Evolutionary conservation across 148 eudicot genomes (phyloP).

Genomic region (Chenopodium berlandieri): DNA sequence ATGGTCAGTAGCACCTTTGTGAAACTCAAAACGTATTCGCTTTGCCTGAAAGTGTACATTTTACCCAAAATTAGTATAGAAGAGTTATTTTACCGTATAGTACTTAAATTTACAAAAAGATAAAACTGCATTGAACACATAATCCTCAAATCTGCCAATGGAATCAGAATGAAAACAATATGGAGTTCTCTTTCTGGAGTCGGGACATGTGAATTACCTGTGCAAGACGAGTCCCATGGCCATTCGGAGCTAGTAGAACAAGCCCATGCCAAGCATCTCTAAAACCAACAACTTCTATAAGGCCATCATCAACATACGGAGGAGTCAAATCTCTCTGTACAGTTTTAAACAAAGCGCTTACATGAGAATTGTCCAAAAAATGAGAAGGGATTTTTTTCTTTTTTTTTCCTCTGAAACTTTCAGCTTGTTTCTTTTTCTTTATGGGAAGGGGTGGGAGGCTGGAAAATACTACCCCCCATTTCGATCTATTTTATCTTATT

Average conservation of each 20-base stretch:
- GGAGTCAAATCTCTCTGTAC: conserved; percentile 71
- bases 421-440: too few relatives aligned
- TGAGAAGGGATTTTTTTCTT: too few relatives aligned
- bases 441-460: not conserved
- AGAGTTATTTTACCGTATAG: not conserved
- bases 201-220: conserved; percentile 48
- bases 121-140: not conserved
- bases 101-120: not conserved
- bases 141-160: not conserved
- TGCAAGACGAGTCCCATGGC: conserved; percentile 98
- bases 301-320: conserved; percentile 89
- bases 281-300: conserved; percentile 89
- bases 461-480: too few relatives aligned
- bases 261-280: conserved; percentile 98
- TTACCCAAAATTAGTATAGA: not conserved
- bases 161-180: not conserved
- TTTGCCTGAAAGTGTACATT: conserved; percentile 41
- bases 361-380: not conserved
- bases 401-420: too few relatives aligned
- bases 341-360: not conserved
- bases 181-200: not conserved
- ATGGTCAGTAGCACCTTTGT: conserved; percentile 64
- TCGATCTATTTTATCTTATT: too few relatives aligned
- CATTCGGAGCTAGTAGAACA: conserved; percentile 75
- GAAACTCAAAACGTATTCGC: conserved; percentile 74